Percentiles rank a stretch among this genome's conserved stretches.
phyloP scores from a whole-genome alignment of 345 rosid genomes.

The Melastoma malabathricum region DNA sequence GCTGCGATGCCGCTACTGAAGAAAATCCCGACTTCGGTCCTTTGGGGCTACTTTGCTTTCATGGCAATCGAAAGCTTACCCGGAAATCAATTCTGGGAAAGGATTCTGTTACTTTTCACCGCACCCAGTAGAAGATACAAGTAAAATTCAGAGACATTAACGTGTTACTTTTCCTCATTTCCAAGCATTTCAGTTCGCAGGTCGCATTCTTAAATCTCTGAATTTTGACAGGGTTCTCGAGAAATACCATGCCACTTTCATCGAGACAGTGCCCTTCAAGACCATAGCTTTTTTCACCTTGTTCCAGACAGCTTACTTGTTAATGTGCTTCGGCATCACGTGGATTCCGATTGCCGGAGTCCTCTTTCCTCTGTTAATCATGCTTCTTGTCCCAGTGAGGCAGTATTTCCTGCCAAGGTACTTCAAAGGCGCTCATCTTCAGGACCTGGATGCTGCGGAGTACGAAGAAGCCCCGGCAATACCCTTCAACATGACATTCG shows the following conservation, averaged over 20 bases:
- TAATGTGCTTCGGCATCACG: constrained; percentile 56
- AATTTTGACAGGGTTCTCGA: constrained; percentile 42
- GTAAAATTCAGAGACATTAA: constrained; percentile 20
- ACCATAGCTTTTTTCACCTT: constrained; percentile 41
- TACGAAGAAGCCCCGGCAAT: constrained; percentile 65
- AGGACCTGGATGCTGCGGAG: constrained; percentile 68
- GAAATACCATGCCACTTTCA: constrained; percentile 43
- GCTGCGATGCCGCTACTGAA: constrained; percentile 91
- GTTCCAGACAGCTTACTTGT: constrained; percentile 55
- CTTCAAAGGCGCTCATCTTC: constrained; percentile 60
- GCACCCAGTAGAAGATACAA: constrained; percentile 90
- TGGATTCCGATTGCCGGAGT: constrained; percentile 79
- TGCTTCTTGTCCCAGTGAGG: constrained; percentile 64
- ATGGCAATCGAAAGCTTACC: constrained; percentile 98
- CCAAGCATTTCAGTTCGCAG: background rate
- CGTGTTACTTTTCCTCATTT: no score
- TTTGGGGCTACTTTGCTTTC: constrained; percentile 97
- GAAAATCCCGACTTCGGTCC: constrained; percentile 89
- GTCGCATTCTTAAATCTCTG: background rate
- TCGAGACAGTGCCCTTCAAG: constrained; percentile 63
- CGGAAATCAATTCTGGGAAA: constrained; percentile 96
- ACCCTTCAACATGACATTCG: constrained; percentile 36
- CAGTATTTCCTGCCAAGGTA: constrained; percentile 54
- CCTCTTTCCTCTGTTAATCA: constrained; percentile 57
- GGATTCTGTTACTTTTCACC: constrained; percentile 79